Conservation (phyloP, 257 asterid species). For the Nicotiana tabacum region DNA sequence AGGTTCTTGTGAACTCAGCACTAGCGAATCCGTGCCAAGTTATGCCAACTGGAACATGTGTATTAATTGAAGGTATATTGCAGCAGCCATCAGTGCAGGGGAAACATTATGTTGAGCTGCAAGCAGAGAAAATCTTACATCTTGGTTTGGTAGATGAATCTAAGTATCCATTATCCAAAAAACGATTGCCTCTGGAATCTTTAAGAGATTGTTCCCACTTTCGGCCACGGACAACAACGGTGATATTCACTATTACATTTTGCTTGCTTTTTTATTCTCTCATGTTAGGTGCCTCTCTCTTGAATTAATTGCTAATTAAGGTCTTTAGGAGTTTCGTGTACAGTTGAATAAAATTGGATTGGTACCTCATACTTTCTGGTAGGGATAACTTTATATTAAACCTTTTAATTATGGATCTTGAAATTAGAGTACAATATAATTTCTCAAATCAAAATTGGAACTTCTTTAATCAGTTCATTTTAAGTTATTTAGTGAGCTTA, state of each 20-base stretch:
- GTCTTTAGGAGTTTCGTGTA: background rate
- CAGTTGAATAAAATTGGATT: background rate
- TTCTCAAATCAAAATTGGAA: background rate
- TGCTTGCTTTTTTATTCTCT: background rate
- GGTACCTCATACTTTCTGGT: background rate
- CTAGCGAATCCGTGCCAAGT: constrained; percentile 53
- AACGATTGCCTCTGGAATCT: constrained; percentile 65
- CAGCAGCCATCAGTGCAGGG: constrained; percentile 53
- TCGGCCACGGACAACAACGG: constrained; percentile 86
- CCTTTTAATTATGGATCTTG: background rate
- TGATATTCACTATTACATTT: constrained; percentile 9
- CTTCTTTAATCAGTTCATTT: background rate
- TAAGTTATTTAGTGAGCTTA: background rate
- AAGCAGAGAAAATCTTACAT: constrained; percentile 54
- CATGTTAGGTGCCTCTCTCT: background rate
- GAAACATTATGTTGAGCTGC: constrained; percentile 55
- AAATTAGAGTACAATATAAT: background rate
- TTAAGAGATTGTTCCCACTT: constrained; percentile 65
- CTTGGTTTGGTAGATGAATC: constrained; percentile 61
- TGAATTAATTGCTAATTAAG: background rate
- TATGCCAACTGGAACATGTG: constrained; percentile 79
- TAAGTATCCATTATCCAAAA: constrained; percentile 69
- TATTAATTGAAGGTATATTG: constrained; percentile 64
- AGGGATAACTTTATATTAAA: background rate
- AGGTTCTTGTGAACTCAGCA: constrained; percentile 74